These are phyloP conservation scores for Scheffersomyces titani DNA, from an alignment of 1,139 yeast genomes.

Conservation along the genomic window DNA sequence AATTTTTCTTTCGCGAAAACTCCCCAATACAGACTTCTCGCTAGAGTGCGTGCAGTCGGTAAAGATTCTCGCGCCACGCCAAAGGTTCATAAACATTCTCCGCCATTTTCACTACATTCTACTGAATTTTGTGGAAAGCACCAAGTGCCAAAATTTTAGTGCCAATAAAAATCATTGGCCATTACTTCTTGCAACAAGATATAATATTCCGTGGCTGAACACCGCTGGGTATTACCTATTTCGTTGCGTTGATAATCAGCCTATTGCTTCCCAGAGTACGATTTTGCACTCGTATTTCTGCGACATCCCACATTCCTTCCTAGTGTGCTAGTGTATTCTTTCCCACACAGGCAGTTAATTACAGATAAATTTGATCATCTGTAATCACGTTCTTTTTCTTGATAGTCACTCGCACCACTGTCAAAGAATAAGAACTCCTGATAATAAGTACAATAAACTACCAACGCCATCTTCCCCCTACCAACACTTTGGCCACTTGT, in stretches of 20 bases:
- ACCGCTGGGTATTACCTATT: no score
- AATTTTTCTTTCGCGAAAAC: background rate
- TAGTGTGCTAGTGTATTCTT: background rate
- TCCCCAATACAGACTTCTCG: background rate
- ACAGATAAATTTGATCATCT: background rate
- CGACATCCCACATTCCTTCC: background rate
- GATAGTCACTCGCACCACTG: background rate
- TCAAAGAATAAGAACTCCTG: background rate
- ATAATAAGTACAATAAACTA: no score
- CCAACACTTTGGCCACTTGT: background rate
- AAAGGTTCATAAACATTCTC: background rate
- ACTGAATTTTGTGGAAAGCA: no score
- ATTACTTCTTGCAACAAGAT: no score
- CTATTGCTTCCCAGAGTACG: background rate
- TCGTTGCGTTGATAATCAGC: no score
- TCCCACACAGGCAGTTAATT: background rate
- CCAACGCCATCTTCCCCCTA: background rate
- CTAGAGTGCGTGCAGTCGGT: background rate
- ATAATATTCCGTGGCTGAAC: no score
- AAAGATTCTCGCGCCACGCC: background rate
- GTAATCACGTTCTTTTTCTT: background rate
- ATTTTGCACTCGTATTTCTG: background rate
- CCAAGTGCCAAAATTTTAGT: no score
- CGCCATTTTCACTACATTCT: background rate
- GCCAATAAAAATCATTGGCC: no score